Evolutionary conservation across 2,329 filamentous ascomycete species (phyloP), one percentile per base, ranked within the genome.

Genomic region (Sarocladiaceae sp.): DNA sequence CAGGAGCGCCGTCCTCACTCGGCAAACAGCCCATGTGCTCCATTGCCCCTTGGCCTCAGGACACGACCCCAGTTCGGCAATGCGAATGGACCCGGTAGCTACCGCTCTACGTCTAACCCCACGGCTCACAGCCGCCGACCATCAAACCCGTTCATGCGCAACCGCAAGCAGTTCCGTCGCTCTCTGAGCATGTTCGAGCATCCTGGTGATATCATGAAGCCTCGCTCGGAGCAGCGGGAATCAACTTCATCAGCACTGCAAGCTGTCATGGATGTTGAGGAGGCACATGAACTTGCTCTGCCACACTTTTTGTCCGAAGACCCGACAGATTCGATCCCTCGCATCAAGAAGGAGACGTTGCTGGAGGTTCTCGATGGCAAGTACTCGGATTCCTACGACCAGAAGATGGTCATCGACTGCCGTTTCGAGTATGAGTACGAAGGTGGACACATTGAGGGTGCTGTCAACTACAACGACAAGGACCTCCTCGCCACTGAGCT

Each of bases 361-460:
- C 68, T 95, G 45, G 78, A 89, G n/a, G 78, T 98, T 27, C 74
- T 98, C 49, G 85, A 95, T 63, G 89, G 89, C 49, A 84, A 86
- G 55, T 95, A 83, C 66, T 79, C 81, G 56, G 74, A 82, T 20
- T 64, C 78, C 19, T 97, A 86, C 62, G 82, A 89, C 48, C 79
- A 90, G 60, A 83, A 88, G 61, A 78, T 95, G 64, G 76, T 98
- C 57, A 84, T 98, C 57, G 93, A 98, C 65, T 98, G 93, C 64
- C 86, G 93, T 16, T 98, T 98, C 61, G 93, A 98, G 72, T 98
- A 98, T 64, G 93, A 98, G 67, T 98, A 94, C 61, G 85, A 95
- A 13, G 93, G 93, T 46, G 93, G 93, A 26, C 93, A 98, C 63
- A 96, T 98, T 59, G 79, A 89, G 53, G 86, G 86, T 15, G 93